A percentile compares a stretch with the other conserved stretches of the same genome.
phyloP scores from a whole-genome alignment of 108 stramenopile species.

The Stephanodiscus triporus region DNA sequence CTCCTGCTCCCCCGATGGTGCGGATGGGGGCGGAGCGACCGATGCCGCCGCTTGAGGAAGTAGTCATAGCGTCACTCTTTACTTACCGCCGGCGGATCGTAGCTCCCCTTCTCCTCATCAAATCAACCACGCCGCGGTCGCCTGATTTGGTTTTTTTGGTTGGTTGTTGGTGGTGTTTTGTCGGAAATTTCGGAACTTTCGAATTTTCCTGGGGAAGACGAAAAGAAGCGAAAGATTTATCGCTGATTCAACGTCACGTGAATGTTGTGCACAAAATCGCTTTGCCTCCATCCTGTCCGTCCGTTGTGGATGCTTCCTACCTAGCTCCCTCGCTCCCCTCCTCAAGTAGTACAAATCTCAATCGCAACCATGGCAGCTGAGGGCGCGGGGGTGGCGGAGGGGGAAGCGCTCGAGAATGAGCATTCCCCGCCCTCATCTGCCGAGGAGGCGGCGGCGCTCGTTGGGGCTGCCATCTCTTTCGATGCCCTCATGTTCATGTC shows the following conservation, averaged over 20 bases:
- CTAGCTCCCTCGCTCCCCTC: no score
- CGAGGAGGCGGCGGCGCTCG: slow-evolving; percentile 83
- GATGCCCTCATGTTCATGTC: slow-evolving; percentile 30
- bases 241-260: no score
- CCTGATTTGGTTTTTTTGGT: no score
- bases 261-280: no score
- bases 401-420: slow-evolving; percentile 13
- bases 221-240: no score
- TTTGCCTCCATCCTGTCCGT: no score
- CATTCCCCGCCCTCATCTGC: slow-evolving; percentile 68
- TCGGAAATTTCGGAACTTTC: no score
- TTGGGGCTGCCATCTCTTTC: slow-evolving; percentile 71
- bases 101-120: no score
- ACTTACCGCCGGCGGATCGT: no score
- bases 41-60: neutral
- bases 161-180: no score
- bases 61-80: neutral
- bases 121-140: no score
- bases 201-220: no score
- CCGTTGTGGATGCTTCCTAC: neutral
- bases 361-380: neutral
- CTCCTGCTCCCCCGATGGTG: neutral
- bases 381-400: neutral
- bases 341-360: neutral
- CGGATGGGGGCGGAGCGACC: neutral